Base-by-base conservation (phyloP, 192 early-diverging fungal genomes). In the Funneliformis geosporum region DNA sequence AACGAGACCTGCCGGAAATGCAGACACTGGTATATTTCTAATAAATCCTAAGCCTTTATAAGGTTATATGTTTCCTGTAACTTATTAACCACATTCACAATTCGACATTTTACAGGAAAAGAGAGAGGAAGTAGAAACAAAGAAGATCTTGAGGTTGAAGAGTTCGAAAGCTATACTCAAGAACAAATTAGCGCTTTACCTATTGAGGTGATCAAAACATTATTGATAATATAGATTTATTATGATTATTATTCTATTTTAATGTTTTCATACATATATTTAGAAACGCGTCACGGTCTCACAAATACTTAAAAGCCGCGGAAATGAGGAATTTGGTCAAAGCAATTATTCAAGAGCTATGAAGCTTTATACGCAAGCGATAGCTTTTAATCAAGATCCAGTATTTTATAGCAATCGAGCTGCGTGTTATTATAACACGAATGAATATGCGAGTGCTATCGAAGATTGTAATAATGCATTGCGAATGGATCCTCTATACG, bases 381-480 rank as follows among this genome's bases (percentile, higher is more conserved):
- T 99, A 81, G 88, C 86, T 25, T 92, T 97, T 77, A 87, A 87
- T 47, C 86, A 92, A 46, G 90, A 94, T 83, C 90, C 96, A 7
- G 92, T 99, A 59, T 98, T 93, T 80, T 99, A 90, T 86, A 93
- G 93, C 78, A 99, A 99, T 89, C 93, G 98, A 43, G 97, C 96
- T 21, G 98, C 97, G 10, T 97, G 96, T 84, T 94, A 94, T 79
- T 90, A 91, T 1, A 93, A 95, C 69, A 77, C 92, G 39, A 89
- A 91, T 71, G 79, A 95, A 73, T 87, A 92, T 80, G 89, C 90
- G 4, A 85, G 89, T 43, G 95, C 94, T 27, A 93, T 99, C 74
- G 88, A 90, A 40, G 97, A 99, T 83, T 96, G 95, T 83, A 93
- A 89, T 70, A 86, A 88, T 72, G 94, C 97, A 8, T 82, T 99